Conservation (phyloP, 73 alveolate species). For the Urostyla sp. region DNA sequence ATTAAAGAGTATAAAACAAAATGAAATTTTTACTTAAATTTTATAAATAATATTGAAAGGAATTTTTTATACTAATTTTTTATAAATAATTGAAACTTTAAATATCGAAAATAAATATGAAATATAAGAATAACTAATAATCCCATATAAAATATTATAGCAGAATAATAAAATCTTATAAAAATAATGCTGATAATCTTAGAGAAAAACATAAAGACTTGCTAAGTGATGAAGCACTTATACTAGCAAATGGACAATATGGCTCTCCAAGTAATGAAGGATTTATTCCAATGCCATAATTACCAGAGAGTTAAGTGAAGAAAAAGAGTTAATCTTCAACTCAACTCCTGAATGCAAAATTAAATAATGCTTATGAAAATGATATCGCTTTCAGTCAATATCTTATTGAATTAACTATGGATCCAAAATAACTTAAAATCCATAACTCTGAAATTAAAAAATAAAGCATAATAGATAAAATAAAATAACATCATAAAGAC, state of each 20-base stretch:
- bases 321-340: neutral
- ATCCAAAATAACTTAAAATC: slow-evolving; percentile 3
- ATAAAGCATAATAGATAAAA: slow-evolving; percentile 4
- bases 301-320: neutral
- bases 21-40: too few relatives aligned
- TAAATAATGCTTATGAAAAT: neutral
- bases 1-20: too few relatives aligned
- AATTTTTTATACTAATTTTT: too few relatives aligned
- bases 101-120: slow-evolving; percentile 4
- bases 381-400: slow-evolving; percentile 18
- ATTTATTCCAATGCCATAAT: neutral
- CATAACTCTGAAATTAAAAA: neutral
- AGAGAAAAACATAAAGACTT: slow-evolving; percentile 18
- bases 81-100: neutral
- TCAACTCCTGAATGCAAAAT: neutral
- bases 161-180: slow-evolving; percentile 8
- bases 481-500: slow-evolving; percentile 9
- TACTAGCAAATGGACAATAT: slow-evolving; percentile 12
- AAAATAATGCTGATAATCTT: slow-evolving; percentile 7
- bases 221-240: slow-evolving; percentile 1
- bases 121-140: neutral
- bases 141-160: slow-evolving; percentile 27
- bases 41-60: too few relatives aligned
- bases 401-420: slow-evolving; percentile 36
- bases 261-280: slow-evolving; percentile 13